These are phyloP conservation scores for Luzula sylvatica DNA, from an alignment of 176 grass and related monocot species.

Conservation along the genomic window DNA sequence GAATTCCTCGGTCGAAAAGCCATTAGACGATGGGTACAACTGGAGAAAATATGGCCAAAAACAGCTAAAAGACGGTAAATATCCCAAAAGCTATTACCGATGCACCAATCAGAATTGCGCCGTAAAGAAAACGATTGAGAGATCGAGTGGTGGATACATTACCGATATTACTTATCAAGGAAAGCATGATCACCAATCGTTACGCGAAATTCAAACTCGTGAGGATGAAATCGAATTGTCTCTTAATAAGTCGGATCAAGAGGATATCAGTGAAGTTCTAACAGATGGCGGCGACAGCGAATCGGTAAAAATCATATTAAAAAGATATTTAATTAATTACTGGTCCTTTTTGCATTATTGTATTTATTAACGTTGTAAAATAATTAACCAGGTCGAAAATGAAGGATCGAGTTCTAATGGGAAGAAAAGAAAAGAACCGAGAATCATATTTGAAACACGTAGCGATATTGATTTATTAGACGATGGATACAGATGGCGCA, in stretches of 20 bases:
- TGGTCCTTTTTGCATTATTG: not conserved
- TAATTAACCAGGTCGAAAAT: not conserved
- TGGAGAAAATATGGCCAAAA: slow-evolving; percentile 89
- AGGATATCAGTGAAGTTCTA: slow-evolving; percentile 1
- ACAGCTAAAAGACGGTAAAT: slow-evolving; percentile 74
- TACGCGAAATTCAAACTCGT: slow-evolving; percentile 7
- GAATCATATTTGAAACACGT: slow-evolving; percentile 12
- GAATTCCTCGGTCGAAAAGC: slow-evolving; percentile 43
- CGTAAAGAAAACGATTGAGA: slow-evolving; percentile 74
- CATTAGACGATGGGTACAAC: slow-evolving; percentile 71
- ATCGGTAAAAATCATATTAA: slow-evolving; percentile 5
- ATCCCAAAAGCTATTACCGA: slow-evolving; percentile 75
- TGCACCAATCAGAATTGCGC: slow-evolving; percentile 45
- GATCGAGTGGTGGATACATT: slow-evolving; percentile 55
- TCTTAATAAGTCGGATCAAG: slow-evolving; percentile 12
- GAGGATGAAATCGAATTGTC: not conserved
- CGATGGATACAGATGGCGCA: slow-evolving; percentile 18
- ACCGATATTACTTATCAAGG: slow-evolving; percentile 83
- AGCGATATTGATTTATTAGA: slow-evolving; percentile 21
- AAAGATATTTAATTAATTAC: not conserved
- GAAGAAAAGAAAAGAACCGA: slow-evolving; percentile 14
- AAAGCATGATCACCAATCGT: slow-evolving; percentile 37
- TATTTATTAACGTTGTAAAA: not conserved
- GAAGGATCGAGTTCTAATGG: slow-evolving; percentile 8
- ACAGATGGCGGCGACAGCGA: slow-evolving; percentile 13